Evolutionary conservation across 352 stramenopile species (phyloP), one percentile per base, ranked within the genome.

Genomic region (Elongisporangium anandrum): DNA sequence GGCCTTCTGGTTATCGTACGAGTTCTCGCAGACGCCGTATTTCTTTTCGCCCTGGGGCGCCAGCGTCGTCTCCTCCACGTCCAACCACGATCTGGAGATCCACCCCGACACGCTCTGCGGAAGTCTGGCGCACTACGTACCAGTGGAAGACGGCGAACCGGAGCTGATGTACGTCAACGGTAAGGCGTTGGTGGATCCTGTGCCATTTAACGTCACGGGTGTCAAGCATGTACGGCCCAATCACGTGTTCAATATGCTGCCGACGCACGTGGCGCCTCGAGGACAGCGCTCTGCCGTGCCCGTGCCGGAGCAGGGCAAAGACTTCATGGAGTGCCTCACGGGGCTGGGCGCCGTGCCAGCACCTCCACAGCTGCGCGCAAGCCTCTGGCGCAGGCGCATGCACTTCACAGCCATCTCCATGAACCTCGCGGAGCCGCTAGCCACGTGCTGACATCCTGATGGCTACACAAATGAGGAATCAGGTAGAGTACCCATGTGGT

Each of bases 321-420:
- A 79, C n/a, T 81, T 75, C 62, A 59, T 70, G 29, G 73, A 87
- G 59, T 87, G 77, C 50, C 64, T 81, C 57, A 71, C 73, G 3
- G 75, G 70, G 0, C 74, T 85, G 34, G 75, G 75, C 20, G 74
- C 75, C n/a, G 73, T 65, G 13, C 64, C 66, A 4, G 66, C 58
- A 23, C 68, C 75, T 19, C 34, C 59, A 13, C 52, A 65, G 41
- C 45, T 87, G 17, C 58, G 76, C 47, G 54, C 64, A 41, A 65
- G 73, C 38, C 38, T 85, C 38, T 81, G 65, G 63, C 68, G 75
- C 41, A 64, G 73, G 10, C 63, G 73, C 0, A 54, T 74, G 50
- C 74, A 83, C 60, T 87, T 80, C 56, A 64, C 72, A 55, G 75
- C 74, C 52, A 72, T 84, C 41, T 77, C 72, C 2, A 77, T 83